These are phyloP conservation scores for Globisporangium cylindrosporum DNA, from an alignment of 352 stramenopile genomes.

Conservation along the genomic window DNA sequence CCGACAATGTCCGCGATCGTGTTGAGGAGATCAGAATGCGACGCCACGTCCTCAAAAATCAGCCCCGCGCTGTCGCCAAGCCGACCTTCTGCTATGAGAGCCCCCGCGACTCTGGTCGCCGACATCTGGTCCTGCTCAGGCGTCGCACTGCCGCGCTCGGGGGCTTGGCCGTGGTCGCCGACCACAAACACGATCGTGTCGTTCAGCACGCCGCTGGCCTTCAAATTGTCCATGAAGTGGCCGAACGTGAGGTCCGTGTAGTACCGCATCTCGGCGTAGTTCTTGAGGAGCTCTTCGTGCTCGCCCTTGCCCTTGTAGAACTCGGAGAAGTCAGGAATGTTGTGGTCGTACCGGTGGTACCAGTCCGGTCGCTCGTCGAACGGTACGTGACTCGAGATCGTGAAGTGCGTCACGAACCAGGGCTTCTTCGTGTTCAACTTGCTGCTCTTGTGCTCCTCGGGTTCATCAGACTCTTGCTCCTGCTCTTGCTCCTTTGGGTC, in stretches of 20 bases:
- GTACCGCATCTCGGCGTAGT: constrained; percentile 69
- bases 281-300: constrained; percentile 39
- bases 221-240: constrained; percentile 50
- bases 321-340: constrained; percentile 40
- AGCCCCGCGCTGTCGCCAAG: constrained; percentile 32
- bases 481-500: background rate
- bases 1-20: constrained; percentile 69
- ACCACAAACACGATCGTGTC: constrained; percentile 64
- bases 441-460: constrained; percentile 16
- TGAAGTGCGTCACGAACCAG: constrained; percentile 68
- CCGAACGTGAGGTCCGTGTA: constrained; percentile 62
- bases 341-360: constrained; percentile 42
- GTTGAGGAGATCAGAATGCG: constrained; percentile 62
- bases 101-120: constrained; percentile 39
- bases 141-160: constrained; percentile 40
- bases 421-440: constrained; percentile 25
- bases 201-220: constrained; percentile 51
- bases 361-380: constrained; percentile 62
- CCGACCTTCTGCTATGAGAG: constrained; percentile 56
- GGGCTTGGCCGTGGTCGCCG: constrained; percentile 63
- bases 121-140: constrained; percentile 51
- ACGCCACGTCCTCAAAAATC: constrained; percentile 40
- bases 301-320: constrained; percentile 39
- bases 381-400: constrained; percentile 68
- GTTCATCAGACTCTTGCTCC: constrained; percentile 5